These are phyloP conservation scores for Suaeda aralocaspica DNA, from an alignment of 148 eudicot genomes.

Conservation along the genomic window DNA sequence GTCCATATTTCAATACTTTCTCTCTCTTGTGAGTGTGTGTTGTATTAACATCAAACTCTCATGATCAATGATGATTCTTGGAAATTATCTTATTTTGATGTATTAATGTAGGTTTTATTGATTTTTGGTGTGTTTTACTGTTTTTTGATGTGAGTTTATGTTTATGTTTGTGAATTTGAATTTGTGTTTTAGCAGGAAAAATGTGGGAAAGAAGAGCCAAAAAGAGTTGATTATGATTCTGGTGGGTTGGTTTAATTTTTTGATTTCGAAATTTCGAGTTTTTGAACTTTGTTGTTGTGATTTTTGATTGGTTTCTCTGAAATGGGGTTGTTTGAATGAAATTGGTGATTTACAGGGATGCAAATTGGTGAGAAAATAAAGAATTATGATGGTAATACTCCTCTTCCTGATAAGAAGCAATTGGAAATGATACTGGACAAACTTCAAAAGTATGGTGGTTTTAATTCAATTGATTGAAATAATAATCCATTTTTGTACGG, in stretches of 20 bases:
- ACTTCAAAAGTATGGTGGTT: constrained; percentile 74
- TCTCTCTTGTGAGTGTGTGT: constrained; percentile 1
- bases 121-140: neutral
- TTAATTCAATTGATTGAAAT: neutral
- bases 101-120: neutral
- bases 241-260: constrained; percentile 34
- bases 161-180: constrained; percentile 1
- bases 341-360: constrained; percentile 34
- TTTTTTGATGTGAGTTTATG: neutral
- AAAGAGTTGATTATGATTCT: constrained; percentile 38
- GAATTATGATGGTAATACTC: constrained; percentile 17
- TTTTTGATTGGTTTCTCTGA: constrained; percentile 2
- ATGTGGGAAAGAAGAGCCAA: constrained; percentile 32
- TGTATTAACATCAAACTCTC: constrained; percentile 5
- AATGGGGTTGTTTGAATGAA: constrained; percentile 14
- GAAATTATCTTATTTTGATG: too few relatives aligned
- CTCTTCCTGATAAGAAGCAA: constrained; percentile 72
- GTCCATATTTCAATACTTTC: constrained; percentile 31
- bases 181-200: constrained; percentile 41
- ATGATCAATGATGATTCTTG: too few relatives aligned
- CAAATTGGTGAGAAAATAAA: constrained; percentile 24
- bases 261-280: neutral
- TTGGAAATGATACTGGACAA: constrained; percentile 80
- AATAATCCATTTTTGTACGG: neutral
- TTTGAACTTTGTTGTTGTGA: neutral